A percentile compares a stretch with the other conserved stretches of the same genome.
Evolutionary conservation across 176 grass and related monocot genomes (phyloP).

Genomic region (Oryza officinalis): DNA sequence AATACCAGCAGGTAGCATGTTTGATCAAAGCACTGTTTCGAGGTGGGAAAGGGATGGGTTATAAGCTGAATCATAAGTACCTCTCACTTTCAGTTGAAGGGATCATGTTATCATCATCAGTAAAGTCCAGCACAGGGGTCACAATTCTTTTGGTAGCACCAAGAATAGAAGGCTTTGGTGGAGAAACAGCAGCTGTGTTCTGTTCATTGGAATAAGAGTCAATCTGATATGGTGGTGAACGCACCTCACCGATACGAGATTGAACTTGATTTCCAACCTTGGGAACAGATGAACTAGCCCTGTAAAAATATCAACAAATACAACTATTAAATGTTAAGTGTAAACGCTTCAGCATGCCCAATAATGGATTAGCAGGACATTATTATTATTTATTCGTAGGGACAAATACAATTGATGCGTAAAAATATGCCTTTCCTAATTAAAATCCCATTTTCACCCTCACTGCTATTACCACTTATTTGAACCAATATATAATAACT

Average conservation of each 20-base stretch:
- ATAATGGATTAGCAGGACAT: background rate
- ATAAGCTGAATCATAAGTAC: constrained; percentile 36
- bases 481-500: constrained; percentile 18
- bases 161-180: constrained; percentile 42
- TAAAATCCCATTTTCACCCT: background rate
- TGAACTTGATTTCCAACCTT: constrained; percentile 47
- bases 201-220: constrained; percentile 35
- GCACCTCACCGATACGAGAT: constrained; percentile 27
- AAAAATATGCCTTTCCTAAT: background rate
- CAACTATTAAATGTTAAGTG: background rate
- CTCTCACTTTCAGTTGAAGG: constrained; percentile 57
- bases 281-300: constrained; percentile 43
- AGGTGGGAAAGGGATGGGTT: constrained; percentile 1
- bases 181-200: constrained; percentile 37
- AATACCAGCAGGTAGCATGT: constrained; percentile 20
- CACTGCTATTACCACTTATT: background rate
- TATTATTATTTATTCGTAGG: background rate
- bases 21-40: background rate
- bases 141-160: constrained; percentile 37
- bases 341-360: constrained; percentile 15
- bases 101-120: constrained; percentile 27
- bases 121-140: constrained; percentile 29
- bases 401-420: background rate
- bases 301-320: constrained; percentile 36
- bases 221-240: constrained; percentile 40